Percentiles rank a stretch among this genome's conserved stretches.
phyloP scores from a whole-genome alignment of 73 alveolate genomes.

The Breviolum minutum region DNA sequence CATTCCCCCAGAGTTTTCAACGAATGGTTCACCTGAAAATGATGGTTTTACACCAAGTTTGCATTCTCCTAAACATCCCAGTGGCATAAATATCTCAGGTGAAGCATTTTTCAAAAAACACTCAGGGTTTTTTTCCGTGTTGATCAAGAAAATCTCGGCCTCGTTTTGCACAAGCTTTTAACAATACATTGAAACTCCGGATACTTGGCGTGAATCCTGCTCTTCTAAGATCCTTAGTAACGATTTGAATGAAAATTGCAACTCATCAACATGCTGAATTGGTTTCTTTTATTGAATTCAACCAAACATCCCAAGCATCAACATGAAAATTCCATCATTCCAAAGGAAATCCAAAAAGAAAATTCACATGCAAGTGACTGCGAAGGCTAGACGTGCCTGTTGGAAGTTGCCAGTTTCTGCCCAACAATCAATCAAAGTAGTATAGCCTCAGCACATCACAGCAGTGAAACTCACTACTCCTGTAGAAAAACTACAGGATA shows the following conservation, averaged over 20 bases:
- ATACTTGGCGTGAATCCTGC: background rate
- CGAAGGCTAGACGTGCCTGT: conserved; percentile 1
- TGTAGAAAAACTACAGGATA: background rate
- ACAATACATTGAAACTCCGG: conserved; percentile 17
- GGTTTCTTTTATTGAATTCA: background rate
- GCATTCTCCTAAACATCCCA: too few species aligned
- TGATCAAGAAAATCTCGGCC: background rate
- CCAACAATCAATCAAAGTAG: conserved; percentile 48
- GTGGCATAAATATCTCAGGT: too few species aligned
- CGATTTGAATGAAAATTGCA: background rate
- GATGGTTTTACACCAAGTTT: background rate
- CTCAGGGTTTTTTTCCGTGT: too few species aligned
- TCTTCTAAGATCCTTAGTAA: background rate
- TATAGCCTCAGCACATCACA: conserved; percentile 19
- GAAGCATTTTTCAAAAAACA: too few species aligned
- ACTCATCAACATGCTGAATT: background rate
- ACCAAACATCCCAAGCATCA: background rate
- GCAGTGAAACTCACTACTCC: background rate
- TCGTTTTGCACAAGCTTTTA: conserved; percentile 45
- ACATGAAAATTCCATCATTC: too few species aligned
- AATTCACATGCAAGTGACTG: too few species aligned
- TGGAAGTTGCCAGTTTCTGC: conserved; percentile 15
- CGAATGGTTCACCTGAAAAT: background rate
- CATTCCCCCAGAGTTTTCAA: background rate
- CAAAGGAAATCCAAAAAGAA: too few species aligned